Evolutionary conservation across 2,329 filamentous ascomycete species (phyloP).

Genomic region (Venturia nashicola): DNA sequence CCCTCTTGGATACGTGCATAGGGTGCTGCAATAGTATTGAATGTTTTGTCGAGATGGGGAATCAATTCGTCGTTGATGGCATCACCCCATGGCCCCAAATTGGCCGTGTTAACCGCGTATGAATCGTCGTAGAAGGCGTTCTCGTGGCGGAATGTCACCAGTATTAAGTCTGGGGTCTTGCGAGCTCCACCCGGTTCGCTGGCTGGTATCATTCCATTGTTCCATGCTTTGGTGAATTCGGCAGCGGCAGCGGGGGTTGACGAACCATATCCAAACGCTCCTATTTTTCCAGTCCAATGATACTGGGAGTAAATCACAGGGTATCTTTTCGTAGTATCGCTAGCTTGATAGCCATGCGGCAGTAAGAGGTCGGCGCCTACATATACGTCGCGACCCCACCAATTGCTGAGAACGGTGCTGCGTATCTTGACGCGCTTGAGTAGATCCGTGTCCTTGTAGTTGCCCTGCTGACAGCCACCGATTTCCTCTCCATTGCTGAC

Average conservation of each 20-base stretch:
- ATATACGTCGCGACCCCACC: constrained; percentile 24
- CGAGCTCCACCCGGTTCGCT: constrained; percentile 17
- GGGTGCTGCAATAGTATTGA: constrained; percentile 24
- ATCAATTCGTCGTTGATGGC: constrained; percentile 29
- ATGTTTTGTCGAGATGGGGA: constrained; percentile 21
- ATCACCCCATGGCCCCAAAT: constrained; percentile 27
- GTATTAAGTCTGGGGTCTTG: constrained; percentile 23
- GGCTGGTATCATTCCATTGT: constrained; percentile 10
- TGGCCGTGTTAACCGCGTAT: constrained; percentile 27
- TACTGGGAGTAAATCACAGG: constrained; percentile 24
- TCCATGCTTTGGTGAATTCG: background rate
- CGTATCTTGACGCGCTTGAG: constrained; percentile 27
- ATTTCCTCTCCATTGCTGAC: constrained; percentile 22
- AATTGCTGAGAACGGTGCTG: constrained; percentile 23
- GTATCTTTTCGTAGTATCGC: constrained; percentile 20
- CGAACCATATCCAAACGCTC: background rate
- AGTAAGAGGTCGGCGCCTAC: constrained; percentile 26
- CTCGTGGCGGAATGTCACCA: constrained; percentile 27
- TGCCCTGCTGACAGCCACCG: constrained; percentile 26
- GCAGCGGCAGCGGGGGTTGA: background rate
- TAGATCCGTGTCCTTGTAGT: constrained; percentile 22
- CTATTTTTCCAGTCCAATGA: constrained; percentile 20
- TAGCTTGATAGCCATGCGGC: constrained; percentile 22
- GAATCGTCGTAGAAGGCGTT: constrained; percentile 27
- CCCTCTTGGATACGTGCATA: constrained; percentile 27